A percentile compares a stretch with the other conserved stretches of the same genome.
Evolutionary conservation across 2,329 filamentous ascomycete genomes (phyloP).

Genomic region (Coniella vitis): DNA sequence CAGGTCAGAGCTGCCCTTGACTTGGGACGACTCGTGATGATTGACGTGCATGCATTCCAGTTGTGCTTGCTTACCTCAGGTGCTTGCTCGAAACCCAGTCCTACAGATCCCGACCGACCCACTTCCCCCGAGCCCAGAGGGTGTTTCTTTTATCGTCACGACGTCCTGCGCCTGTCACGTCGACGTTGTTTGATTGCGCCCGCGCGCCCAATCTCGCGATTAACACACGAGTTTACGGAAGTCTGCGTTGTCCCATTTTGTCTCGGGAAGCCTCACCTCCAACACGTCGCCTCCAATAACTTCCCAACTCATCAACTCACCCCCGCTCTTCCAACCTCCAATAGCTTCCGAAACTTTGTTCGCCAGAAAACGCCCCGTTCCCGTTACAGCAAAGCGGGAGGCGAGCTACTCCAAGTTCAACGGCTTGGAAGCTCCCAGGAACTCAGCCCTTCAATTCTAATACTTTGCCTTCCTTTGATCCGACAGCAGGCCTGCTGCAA

Average conservation of each 20-base stretch:
- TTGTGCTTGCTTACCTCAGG: not conserved
- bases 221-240: too few relatives aligned
- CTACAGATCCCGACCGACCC: not conserved
- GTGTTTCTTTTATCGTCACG: not conserved
- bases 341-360: not conserved
- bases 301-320: too few relatives aligned
- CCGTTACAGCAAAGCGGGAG: not conserved
- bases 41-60: constrained; percentile 1
- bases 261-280: too few relatives aligned
- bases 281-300: too few relatives aligned
- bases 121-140: not conserved
- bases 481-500: not conserved
- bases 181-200: too few relatives aligned
- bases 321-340: too few relatives aligned
- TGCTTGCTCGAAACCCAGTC: not conserved
- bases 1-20: not conserved
- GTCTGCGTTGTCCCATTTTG: too few relatives aligned
- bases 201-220: too few relatives aligned
- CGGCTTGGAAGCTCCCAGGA: too few relatives aligned
- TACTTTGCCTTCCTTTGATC: too few relatives aligned
- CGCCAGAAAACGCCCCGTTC: not conserved
- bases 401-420: too few relatives aligned
- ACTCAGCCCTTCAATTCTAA: too few relatives aligned
- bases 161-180: not conserved
- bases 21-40: not conserved